Evolutionary conservation across 1,139 yeast genomes (phyloP), one percentile per base, ranked within the genome.

Genomic region (Blastobotrys malaysiensis): DNA sequence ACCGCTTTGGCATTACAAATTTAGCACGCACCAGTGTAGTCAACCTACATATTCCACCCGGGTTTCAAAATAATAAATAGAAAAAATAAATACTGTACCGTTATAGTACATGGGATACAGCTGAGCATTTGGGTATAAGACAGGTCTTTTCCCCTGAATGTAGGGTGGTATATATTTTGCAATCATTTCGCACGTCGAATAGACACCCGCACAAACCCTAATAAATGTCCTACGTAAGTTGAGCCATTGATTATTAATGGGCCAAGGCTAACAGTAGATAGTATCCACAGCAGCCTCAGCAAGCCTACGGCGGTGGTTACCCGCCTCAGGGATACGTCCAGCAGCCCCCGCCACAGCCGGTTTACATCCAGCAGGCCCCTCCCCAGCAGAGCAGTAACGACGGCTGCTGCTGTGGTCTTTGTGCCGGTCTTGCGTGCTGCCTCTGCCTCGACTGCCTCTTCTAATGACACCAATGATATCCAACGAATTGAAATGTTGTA

Each of bases 321-420:
- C 61, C 59, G 18, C 63, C 62, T 19, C 63, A 54, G 52, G 58
- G 58, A n/a, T 57, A 60, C 56, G 59, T 57, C 52, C 62, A 62
- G 49, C 57, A 57, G 14, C 61, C 58, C 6, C 63, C 64, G 46
- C 65, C 62, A 14, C 64, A 62, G 55, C 65, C 65, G 9, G 57
- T 62, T 14, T 67, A 67, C 59, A 56, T 64, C 53, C 69, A 67
- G 56, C 69, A 67, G 55, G 39, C 44, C 3, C 53, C 52, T 6
- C 53, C 52, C 21, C 54, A 21, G 31, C 43, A 27, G 13, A 39
- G 58, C 52, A 47, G 54, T 21, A 52, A 55, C 47, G 63, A 59
- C 54, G 66, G 61, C 46, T 67, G 69, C 63, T 67, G 70, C 62
- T 65, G 69, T 50, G 70, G 70, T 46, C 61, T 66, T 24, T 67